These are phyloP conservation scores for Aureobasidium melanogenum DNA, from an alignment of 2,329 filamentous ascomycete genomes.

Conservation along the genomic window DNA sequence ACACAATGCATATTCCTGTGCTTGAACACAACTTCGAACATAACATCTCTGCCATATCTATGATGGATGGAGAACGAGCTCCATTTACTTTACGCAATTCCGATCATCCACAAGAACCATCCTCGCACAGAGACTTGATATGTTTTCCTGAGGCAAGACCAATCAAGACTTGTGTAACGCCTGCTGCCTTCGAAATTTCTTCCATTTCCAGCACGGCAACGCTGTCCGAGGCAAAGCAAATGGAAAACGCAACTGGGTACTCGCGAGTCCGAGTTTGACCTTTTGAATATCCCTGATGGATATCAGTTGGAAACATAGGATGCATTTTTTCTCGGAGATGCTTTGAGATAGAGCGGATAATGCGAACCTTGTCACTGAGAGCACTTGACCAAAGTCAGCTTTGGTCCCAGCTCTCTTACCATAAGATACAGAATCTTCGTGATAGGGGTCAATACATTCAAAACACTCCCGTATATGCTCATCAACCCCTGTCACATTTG, in stretches of 20 bases:
- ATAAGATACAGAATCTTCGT: neutral
- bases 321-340: neutral
- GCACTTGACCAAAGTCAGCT: neutral
- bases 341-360: neutral
- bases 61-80: neutral
- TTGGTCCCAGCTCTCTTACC: neutral
- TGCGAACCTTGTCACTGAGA: neutral
- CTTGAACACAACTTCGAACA: neutral
- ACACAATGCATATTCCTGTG: neutral
- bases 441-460: neutral
- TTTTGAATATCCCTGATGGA: neutral
- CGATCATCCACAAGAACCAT: neutral
- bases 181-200: neutral
- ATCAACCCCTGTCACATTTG: too few species aligned
- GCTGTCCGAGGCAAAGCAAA: neutral
- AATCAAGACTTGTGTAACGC: neutral
- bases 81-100: too few species aligned
- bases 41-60: neutral
- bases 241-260: neutral
- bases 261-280: neutral
- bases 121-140: too few species aligned
- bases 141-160: neutral
- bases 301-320: neutral
- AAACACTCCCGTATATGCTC: too few species aligned
- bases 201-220: neutral